A percentile compares a stretch with the other conserved stretches of the same genome.
Evolutionary conservation across 805 yeast species (phyloP).

Genomic region (Kazachstania kunashirensis): DNA sequence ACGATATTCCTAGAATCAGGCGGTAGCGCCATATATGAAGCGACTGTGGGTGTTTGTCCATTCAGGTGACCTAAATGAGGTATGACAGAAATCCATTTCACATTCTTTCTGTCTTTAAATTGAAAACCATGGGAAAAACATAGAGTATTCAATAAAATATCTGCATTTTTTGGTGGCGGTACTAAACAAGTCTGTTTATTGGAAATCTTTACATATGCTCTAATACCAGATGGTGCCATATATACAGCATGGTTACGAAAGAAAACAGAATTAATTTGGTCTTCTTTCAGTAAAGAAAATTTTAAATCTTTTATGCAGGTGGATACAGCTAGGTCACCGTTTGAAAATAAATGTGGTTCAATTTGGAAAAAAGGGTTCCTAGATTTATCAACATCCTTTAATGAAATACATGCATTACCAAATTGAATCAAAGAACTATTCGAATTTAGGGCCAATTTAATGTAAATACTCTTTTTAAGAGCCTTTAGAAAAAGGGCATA

Average conservation of each 20-base stretch:
- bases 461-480: constrained; percentile 34
- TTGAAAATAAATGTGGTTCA: constrained; percentile 40
- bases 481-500: constrained; percentile 44
- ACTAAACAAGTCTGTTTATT: constrained; percentile 29
- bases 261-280: constrained; percentile 12
- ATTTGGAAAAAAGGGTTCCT: constrained; percentile 25
- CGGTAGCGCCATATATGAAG: constrained; percentile 44
- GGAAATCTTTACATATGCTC: constrained; percentile 35
- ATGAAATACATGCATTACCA: constrained; percentile 36
- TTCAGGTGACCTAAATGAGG: constrained; percentile 63
- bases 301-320: constrained; percentile 27
- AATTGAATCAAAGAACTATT: constrained; percentile 37
- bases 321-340: constrained; percentile 36
- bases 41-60: constrained; percentile 54
- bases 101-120: constrained; percentile 17
- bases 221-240: constrained; percentile 47
- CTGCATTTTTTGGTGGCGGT: constrained; percentile 36
- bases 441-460: constrained; percentile 26
- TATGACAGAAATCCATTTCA: constrained; percentile 55
- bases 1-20: constrained; percentile 45
- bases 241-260: constrained; percentile 35
- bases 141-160: constrained; percentile 31
- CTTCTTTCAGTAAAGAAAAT: constrained; percentile 29
- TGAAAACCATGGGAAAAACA: constrained; percentile 31
- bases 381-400: background rate